Evolutionary conservation across 208 protist species (phyloP).

Genomic region (Leishmania tarentolae): DNA sequence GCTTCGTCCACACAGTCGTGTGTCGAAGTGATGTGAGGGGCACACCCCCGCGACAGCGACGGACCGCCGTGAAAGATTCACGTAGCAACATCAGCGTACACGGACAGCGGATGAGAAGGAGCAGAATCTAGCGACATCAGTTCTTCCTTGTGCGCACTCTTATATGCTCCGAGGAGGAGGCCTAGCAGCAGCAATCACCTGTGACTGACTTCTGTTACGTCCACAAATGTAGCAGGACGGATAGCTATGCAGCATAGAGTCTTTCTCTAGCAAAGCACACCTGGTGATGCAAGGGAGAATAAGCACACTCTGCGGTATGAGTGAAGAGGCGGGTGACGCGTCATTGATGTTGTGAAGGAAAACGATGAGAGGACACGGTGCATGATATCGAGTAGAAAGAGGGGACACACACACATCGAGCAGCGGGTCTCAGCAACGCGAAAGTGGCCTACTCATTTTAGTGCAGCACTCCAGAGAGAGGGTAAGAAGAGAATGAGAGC

Average conservation of each 20-base stretch:
- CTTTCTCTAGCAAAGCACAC: background rate
- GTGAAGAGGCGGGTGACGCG: background rate
- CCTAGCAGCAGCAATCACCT: background rate
- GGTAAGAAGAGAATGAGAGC: background rate
- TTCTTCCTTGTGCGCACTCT: background rate
- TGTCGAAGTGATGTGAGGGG: background rate
- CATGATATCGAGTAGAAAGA: background rate
- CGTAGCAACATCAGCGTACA: slow-evolving; percentile 2
- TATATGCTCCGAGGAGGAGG: background rate
- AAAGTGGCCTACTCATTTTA: background rate
- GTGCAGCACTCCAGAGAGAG: background rate
- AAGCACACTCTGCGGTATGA: background rate
- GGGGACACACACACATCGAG: background rate
- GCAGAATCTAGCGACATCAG: background rate
- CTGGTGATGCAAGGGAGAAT: background rate
- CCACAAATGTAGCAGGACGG: background rate
- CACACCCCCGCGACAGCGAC: background rate
- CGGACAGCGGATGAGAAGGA: background rate
- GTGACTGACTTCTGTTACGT: background rate
- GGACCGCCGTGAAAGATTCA: background rate
- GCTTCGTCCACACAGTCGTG: background rate
- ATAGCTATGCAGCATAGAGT: background rate
- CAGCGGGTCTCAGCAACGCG: background rate
- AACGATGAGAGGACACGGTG: background rate
- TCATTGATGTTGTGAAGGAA: background rate